phyloP scores from a whole-genome alignment of 805 yeast genomes.

The Saccharomycopsis capsularis region DNA sequence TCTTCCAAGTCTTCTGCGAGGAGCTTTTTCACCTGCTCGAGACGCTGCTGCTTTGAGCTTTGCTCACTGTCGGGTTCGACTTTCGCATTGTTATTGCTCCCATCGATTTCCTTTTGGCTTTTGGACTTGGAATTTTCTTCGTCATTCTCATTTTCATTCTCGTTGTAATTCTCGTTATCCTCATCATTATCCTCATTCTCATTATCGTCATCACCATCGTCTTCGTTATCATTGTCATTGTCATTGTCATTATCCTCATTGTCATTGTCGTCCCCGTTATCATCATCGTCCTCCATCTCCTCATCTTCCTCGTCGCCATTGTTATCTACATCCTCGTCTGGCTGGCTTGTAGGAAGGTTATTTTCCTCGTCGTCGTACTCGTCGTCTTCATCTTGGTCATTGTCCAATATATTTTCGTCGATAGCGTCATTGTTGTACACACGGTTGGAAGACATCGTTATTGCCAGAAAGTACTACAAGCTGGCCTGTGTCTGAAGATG shows the following conservation, averaged over 20 bases:
- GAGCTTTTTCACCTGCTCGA: neutral
- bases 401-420: conserved; percentile 20
- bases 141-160: conserved; percentile 24
- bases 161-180: conserved; percentile 23
- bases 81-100: neutral
- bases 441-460: conserved; percentile 2
- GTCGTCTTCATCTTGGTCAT: conserved; percentile 44
- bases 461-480: too few species aligned
- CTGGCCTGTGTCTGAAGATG: too few species aligned
- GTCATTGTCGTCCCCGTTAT: conserved; percentile 23
- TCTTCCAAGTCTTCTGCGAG: conserved; percentile 12
- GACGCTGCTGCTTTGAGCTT: neutral
- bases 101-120: conserved; percentile 23
- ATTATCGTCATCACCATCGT: conserved; percentile 29
- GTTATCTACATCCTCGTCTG: conserved; percentile 9
- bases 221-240: conserved; percentile 31
- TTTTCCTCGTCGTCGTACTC: conserved; percentile 47
- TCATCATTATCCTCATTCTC: conserved; percentile 29
- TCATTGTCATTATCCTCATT: conserved; percentile 16
- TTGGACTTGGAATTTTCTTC: conserved; percentile 25
- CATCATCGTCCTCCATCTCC: conserved; percentile 15
- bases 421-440: conserved; percentile 17
- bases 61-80: neutral
- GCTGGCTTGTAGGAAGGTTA: conserved; percentile 25
- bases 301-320: conserved; percentile 13